Evolutionary conservation across 257 asterid species (phyloP), one percentile per base, ranked within the genome.

Genomic region (Rhazya stricta): DNA sequence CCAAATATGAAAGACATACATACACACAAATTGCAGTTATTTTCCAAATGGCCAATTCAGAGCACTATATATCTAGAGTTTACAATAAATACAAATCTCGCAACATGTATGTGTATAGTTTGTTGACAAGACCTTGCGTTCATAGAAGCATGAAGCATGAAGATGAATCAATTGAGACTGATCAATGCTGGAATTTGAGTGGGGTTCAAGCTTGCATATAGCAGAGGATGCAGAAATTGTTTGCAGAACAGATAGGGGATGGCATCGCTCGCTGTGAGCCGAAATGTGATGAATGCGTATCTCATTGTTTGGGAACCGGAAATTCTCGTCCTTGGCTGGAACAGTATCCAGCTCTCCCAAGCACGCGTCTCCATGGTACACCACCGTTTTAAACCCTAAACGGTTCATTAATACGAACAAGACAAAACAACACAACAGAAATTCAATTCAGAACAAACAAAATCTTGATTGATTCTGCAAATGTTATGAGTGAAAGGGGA

Each of bases 171-270:
- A 50, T 16, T 76, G 91, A 67, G 94, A 79, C 58, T 79, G 89
- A 79, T 91, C 97, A 21, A 50, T 39, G 32, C 79, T 79, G 74
- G 82, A 50, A 74, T 80, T 84, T 4, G 86, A 80, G 76, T 72
- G 74, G 1, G 97, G 98, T 85, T 95, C 98, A 11, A 95, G 98
- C 89, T 95, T 92, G 87, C 98, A 92, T 29, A 90, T 81, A 80
- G 86, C 91, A 67, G 92, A 69, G 54, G 92, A 79, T 23, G 34
- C 71, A n/a, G 97, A 82, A 68, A 95, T 84, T 37, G 97, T 91
- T 77, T 86, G 96, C 9, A 95, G 79, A 81, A 95, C 92, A 69
- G 97, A 79, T 21, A 92, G 88, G 6, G 99, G 99, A 73, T 86
- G 91, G 56, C 96, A 87, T 63, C 99, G 86, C 80, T 92, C 97